Evolutionary conservation across 805 yeast species (phyloP).

Genomic region (Candida methanosorbosa): DNA sequence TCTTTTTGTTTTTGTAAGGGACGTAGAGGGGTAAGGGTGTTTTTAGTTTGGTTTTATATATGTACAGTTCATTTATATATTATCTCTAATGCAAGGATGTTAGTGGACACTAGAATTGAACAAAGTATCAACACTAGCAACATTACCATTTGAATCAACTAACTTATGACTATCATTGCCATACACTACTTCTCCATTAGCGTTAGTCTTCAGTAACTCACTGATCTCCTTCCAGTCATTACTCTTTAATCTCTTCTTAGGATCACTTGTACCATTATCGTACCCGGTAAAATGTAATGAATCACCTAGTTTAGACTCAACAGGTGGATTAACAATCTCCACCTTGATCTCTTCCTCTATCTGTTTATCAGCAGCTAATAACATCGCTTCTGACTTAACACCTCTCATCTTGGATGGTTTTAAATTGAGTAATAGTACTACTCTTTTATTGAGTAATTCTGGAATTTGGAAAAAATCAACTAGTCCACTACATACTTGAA

Average conservation of each 20-base stretch:
- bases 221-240: conserved; percentile 28
- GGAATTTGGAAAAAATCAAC: conserved; percentile 34
- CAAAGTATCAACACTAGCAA: background rate
- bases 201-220: conserved; percentile 21
- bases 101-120: background rate
- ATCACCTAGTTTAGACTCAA: conserved; percentile 28
- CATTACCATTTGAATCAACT: background rate
- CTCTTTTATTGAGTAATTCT: conserved; percentile 29
- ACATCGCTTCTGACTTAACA: conserved; percentile 53
- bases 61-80: no score
- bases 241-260: conserved; percentile 22
- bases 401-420: conserved; percentile 61
- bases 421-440: conserved; percentile 48
- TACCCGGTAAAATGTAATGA: conserved; percentile 27
- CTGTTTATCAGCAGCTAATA: conserved; percentile 41
- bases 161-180: background rate
- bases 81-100: no score
- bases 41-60: no score
- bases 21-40: no score
- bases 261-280: conserved; percentile 2
- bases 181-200: conserved; percentile 22
- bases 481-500: conserved; percentile 53
- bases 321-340: conserved; percentile 41
- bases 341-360: conserved; percentile 20
- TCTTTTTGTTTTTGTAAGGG: no score